Evolutionary conservation across 306 rosid species (phyloP).

Genomic region (Trichosanthes cucumerina): DNA sequence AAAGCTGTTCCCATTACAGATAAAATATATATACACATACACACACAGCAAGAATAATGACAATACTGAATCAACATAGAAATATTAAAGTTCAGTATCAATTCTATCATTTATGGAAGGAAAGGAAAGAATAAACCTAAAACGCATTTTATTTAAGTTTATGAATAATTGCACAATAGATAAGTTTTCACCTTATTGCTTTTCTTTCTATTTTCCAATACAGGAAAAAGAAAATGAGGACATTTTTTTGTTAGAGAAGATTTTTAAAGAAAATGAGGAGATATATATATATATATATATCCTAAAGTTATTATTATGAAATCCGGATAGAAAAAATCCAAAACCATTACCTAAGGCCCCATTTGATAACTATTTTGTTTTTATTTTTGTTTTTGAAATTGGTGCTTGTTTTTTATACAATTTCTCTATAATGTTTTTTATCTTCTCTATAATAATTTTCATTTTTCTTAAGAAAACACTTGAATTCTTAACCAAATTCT

Average conservation of each 20-base stretch:
- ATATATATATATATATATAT: not conserved
- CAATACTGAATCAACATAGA: not conserved
- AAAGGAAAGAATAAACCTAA: not conserved
- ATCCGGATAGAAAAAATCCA: not conserved
- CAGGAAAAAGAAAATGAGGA: not conserved
- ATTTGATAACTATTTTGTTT: too few species aligned
- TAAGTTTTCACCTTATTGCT: not conserved
- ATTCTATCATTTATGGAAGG: not conserved
- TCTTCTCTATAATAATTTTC: too few species aligned
- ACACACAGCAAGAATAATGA: not conserved
- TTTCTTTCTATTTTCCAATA: not conserved
- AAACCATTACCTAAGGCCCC: not conserved
- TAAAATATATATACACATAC: not conserved
- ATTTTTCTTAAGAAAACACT: too few species aligned
- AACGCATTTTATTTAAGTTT: not conserved
- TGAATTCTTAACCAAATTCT: too few species aligned
- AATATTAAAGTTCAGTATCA: not conserved
- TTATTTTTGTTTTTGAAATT: too few species aligned
- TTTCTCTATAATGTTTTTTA: too few species aligned
- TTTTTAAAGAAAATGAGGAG: too few species aligned
- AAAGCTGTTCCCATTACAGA: not conserved
- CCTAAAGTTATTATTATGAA: not conserved
- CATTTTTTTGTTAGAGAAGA: too few species aligned
- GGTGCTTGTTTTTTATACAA: too few species aligned
- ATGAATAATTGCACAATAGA: not conserved